Evolutionary conservation across 2,329 filamentous ascomycete genomes (phyloP).

Genomic region (Fusarium sublunatum): DNA sequence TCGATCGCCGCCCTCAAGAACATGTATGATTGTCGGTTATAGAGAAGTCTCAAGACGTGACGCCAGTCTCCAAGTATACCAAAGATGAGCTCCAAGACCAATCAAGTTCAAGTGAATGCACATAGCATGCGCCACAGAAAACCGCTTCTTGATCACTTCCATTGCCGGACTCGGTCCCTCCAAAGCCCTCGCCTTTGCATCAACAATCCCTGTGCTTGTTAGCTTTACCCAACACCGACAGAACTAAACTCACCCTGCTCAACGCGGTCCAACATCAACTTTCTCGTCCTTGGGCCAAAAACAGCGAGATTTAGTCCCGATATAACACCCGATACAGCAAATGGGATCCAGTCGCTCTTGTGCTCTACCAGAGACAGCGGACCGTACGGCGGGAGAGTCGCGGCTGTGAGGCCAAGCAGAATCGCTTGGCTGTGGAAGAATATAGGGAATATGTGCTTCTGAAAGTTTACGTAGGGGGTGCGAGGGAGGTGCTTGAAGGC

Average conservation of each 20-base stretch:
- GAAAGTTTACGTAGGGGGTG: constrained; percentile 52
- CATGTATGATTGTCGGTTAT: background rate
- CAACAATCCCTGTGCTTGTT: constrained; percentile 22
- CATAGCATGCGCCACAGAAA: constrained; percentile 54
- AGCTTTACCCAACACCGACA: background rate
- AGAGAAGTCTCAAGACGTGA: constrained; percentile 32
- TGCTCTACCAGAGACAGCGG: constrained; percentile 45
- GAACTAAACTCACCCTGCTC: constrained; percentile 34
- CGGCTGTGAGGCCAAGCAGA: constrained; percentile 50
- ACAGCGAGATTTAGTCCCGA: constrained; percentile 51
- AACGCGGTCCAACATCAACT: constrained; percentile 44
- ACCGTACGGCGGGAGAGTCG: constrained; percentile 51
- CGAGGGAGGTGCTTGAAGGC: constrained; percentile 50
- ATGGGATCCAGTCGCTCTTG: constrained; percentile 51
- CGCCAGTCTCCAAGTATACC: constrained; percentile 46
- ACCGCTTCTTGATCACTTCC: constrained; percentile 45
- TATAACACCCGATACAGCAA: constrained; percentile 48
- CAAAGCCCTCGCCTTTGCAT: constrained; percentile 12
- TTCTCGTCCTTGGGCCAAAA: constrained; percentile 53
- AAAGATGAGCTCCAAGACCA: constrained; percentile 48
- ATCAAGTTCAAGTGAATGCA: constrained; percentile 57
- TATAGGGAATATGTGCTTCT: constrained; percentile 55
- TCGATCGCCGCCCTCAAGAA: background rate
- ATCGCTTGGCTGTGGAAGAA: constrained; percentile 54
- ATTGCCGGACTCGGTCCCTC: constrained; percentile 33